Evolutionary conservation across 441 rosid species (phyloP).

Genomic region (Pelargonium citronellum): DNA sequence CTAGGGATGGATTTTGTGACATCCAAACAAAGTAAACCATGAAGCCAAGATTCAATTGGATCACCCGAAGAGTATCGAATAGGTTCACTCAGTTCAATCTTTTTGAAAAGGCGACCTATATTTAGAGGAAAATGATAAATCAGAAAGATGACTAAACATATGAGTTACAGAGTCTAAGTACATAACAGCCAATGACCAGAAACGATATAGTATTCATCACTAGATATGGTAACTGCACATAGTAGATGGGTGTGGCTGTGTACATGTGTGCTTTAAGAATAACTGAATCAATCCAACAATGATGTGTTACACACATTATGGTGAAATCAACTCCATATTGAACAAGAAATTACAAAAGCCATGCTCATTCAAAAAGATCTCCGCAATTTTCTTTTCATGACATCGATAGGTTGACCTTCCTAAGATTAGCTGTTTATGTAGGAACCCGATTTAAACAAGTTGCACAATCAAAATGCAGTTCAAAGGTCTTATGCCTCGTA

Average conservation of each 20-base stretch:
- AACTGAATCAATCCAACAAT: background rate
- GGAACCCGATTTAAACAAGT: background rate
- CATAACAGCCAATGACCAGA: conserved; percentile 3
- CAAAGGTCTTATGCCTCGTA: background rate
- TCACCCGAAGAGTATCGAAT: conserved; percentile 90
- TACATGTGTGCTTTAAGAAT: background rate
- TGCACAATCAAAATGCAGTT: background rate
- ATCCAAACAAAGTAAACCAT: conserved; percentile 84
- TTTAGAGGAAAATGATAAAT: conserved; percentile 15
- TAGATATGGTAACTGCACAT: background rate
- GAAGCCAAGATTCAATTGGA: conserved; percentile 95
- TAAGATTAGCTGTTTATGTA: background rate
- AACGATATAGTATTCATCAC: background rate
- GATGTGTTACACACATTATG: background rate
- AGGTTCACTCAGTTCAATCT: conserved; percentile 86
- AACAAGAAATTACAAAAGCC: background rate
- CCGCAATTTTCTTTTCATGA: background rate
- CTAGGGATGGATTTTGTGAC: conserved; percentile 65
- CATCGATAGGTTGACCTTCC: background rate
- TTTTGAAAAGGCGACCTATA: conserved; percentile 79
- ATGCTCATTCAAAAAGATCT: background rate
- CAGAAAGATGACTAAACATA: conserved; percentile 7
- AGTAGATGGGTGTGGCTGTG: background rate
- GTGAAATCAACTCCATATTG: background rate
- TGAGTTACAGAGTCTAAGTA: background rate